Evolutionary conservation across 2,329 filamentous ascomycete genomes (phyloP), one percentile per base, ranked within the genome.

Genomic region (Neofusicoccum umdonicola): DNA sequence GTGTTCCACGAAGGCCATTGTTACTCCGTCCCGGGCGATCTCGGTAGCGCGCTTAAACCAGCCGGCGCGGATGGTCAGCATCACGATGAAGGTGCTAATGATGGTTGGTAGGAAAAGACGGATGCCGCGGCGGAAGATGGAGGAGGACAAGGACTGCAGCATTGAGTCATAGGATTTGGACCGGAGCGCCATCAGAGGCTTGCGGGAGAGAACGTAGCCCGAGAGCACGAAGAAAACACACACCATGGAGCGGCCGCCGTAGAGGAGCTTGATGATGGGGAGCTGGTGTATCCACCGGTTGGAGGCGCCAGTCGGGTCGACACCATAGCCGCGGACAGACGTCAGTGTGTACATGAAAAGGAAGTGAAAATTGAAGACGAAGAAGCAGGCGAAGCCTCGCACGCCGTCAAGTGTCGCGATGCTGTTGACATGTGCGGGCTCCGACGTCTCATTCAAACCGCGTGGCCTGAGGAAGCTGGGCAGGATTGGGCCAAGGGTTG

Each of bases 371-470:
- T 89, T 66, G 67, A 70, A 90, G 13, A 90, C 88, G 34, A 90
- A 72, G 35, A 90, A 80, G 2, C 88, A 87, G 4, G 88, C 87
- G 67, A 90, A 88, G 3, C 88, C 88, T 71, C 88, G 79, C 13
- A 90, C 77, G 13, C 88, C 88, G 68, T 90, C 88, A 19, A 88
- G 80, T 12, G 63, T 60, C n/a, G 63, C 54, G 12, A 65, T 48
- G 35, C 47, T 17, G 54, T 50, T 44, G 37, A 48, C 45, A 4
- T 60, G 44, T 1, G 11, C 51, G 11, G 52, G 22, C 3, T 9
- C 19, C 15, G 15, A 35, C 8, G 15, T 42, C 2, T 60, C 52
- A 6, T 17, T 19, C 15, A 34, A 5, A 11, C 22, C 34, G 22
- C 48, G 52, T 27, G 52, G 63, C 9, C 45, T 37, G 12, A 65